Evolutionary conservation across 2,329 filamentous ascomycete genomes (phyloP).

Genomic region (Pseudogymnoascus sp.): DNA sequence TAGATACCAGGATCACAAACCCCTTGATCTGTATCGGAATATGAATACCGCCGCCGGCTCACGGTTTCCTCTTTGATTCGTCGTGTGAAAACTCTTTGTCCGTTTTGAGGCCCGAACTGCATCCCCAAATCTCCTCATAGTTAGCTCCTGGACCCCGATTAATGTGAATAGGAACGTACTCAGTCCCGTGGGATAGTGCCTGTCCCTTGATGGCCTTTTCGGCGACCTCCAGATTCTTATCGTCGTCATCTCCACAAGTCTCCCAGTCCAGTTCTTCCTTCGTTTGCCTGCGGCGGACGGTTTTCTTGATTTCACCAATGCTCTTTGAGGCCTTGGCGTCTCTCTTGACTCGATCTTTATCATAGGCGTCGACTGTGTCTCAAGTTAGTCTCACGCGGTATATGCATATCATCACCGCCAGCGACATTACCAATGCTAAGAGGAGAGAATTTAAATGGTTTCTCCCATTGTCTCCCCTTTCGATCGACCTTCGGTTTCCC

Average conservation of each 20-base stretch:
- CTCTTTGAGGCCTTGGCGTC: neutral
- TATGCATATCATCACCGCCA: neutral
- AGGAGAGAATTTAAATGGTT: neutral
- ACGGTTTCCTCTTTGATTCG: neutral
- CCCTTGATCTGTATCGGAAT: neutral
- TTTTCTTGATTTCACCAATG: neutral
- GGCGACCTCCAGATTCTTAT: neutral
- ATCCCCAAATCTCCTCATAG: neutral
- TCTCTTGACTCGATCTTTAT: neutral
- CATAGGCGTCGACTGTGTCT: neutral
- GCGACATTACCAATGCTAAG: neutral
- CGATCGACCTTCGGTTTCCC: neutral
- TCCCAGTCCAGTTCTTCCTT: neutral
- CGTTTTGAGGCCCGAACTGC: neutral
- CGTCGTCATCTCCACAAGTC: neutral
- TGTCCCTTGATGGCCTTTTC: neutral
- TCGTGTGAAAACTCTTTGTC: neutral
- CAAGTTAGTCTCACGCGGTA: neutral
- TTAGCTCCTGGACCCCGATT: neutral
- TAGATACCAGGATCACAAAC: neutral
- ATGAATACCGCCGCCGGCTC: neutral
- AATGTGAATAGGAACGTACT: neutral
- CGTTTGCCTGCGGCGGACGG: neutral
- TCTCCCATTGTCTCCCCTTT: neutral
- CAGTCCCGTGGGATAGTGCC: neutral